Evolutionary conservation across 1,284 basidiomycete species (phyloP).

Genomic region (Puccinia polysora): DNA sequence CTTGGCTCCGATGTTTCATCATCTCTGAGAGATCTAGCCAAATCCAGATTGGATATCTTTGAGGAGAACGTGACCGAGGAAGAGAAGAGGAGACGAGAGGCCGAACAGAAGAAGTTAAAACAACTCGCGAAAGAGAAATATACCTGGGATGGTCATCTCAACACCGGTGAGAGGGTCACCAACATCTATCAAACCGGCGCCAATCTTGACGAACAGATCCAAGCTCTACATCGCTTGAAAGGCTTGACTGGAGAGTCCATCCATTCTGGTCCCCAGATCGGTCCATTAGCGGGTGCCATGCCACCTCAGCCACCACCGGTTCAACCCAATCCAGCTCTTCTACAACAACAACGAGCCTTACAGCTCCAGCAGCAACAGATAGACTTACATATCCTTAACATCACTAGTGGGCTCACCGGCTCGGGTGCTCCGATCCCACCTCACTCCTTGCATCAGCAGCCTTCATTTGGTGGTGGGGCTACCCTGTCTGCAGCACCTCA

Average conservation of each 20-base stretch:
- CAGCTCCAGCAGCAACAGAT: conserved; percentile 71
- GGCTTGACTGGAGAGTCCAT: conserved; percentile 60
- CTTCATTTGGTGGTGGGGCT: conserved; percentile 44
- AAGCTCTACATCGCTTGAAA: conserved; percentile 81
- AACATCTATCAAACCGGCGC: conserved; percentile 84
- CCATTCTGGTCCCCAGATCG: conserved; percentile 69
- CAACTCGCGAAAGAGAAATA: conserved; percentile 81
- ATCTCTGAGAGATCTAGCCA: conserved; percentile 81
- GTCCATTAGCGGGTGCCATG: conserved; percentile 57
- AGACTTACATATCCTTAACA: conserved; percentile 64
- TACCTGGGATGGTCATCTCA: conserved; percentile 92
- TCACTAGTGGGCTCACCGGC: conserved; percentile 59
- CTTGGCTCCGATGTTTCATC: conserved; percentile 77
- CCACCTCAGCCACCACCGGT: conserved; percentile 53
- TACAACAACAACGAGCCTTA: conserved; percentile 62
- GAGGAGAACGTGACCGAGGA: conserved; percentile 69
- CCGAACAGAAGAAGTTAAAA: conserved; percentile 72
- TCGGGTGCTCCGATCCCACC: conserved; percentile 51
- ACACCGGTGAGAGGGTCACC: conserved; percentile 76
- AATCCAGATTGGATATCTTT: conserved; percentile 88
- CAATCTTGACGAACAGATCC: conserved; percentile 90
- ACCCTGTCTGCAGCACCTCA: conserved; percentile 48
- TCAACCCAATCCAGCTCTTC: conserved; percentile 59
- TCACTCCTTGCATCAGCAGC: conserved; percentile 33
- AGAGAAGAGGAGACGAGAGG: conserved; percentile 74